Evolutionary conservation across 805 yeast species (phyloP), one percentile per base, ranked within the genome.

Genomic region (Clavispora vitiphila): DNA sequence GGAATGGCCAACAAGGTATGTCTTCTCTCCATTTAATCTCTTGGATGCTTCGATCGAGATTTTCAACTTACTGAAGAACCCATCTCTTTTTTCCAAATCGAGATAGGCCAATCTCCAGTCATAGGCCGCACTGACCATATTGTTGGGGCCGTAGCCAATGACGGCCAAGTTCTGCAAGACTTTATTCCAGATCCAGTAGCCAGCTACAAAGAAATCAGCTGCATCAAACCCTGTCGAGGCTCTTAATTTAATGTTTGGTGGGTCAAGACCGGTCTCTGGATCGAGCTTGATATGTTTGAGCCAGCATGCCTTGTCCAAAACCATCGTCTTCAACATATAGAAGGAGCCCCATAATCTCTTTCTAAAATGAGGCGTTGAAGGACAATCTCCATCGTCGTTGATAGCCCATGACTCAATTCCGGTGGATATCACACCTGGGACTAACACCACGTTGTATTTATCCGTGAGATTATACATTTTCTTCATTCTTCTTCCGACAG

Each of bases 121-220:
- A 61, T 93, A 93, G 1, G 96, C 76, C 1, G 98, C 99, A 41
- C 90, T 82, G 23, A 75, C 58, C 97, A 93, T 89, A 54, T 77
- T 86, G 52, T 87, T 83, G 2, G 96, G 91, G 37, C 87, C 96
- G 63, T 93, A 93, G 0, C 97, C 96, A 46, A 93, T 78, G 1
- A 87, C 97, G 3, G 96, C 95, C 50, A 93, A 68, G 56, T 93
- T 93, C 62, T 91, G 96, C n/a, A 93, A 71, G 39, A 93, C 78
- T 60, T 93, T 93, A 60, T 87, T 88, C 99, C 99, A 93, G 55
- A 93, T 87, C 99, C 99, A 93, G 62, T 93, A 93, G 0, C 99
- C 99, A 3, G 97, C 86, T 62, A 93, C 81, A 56, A 93, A 93
- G 63, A 88, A 93, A 64, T 93, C 99, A 0, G 96, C 93, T 1